A percentile compares a stretch with the other conserved stretches of the same genome.
These are phyloP conservation scores for Tremella mesenterica DNA, from an alignment of 768 basidiomycete genomes.

Conservation along the genomic window DNA sequence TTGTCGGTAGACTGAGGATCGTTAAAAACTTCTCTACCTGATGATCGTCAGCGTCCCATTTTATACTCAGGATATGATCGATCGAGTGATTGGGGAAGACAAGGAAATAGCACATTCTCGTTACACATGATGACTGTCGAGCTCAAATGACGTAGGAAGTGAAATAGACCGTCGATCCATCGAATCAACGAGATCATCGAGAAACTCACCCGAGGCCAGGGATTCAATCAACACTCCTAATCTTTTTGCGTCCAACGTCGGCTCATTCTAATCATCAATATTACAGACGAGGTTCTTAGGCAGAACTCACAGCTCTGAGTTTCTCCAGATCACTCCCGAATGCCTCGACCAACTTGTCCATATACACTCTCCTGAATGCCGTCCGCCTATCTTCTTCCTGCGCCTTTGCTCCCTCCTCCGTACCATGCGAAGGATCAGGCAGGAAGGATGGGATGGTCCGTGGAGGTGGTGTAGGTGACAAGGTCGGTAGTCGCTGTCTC, in stretches of 20 bases:
- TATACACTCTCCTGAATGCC: slow-evolving; percentile 34
- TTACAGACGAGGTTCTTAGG: neutral
- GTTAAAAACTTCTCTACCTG: slow-evolving; percentile 21
- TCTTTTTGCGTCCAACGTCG: slow-evolving; percentile 5
- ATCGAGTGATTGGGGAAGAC: too few species aligned
- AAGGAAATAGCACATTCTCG: too few species aligned
- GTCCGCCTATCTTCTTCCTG: slow-evolving; percentile 25
- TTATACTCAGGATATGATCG: too few species aligned
- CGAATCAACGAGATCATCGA: too few species aligned
- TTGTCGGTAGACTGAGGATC: slow-evolving; percentile 4
- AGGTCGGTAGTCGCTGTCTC: slow-evolving; percentile 13
- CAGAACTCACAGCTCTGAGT: slow-evolving; percentile 25
- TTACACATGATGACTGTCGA: too few species aligned
- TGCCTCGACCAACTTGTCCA: slow-evolving; percentile 37
- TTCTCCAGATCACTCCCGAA: slow-evolving; percentile 37
- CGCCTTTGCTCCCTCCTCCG: neutral
- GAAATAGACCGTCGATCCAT: too few species aligned
- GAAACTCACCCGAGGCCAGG: slow-evolving; percentile 13
- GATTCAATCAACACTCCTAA: slow-evolving; percentile 20
- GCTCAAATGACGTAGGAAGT: too few species aligned
- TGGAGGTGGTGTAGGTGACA: slow-evolving; percentile 31
- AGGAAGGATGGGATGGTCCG: slow-evolving; percentile 30
- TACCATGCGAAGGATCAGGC: slow-evolving; percentile 1
- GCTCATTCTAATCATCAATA: slow-evolving; percentile 9
- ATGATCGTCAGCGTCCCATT: too few species aligned